A percentile compares a stretch with the other conserved stretches of the same genome.
phyloP scores from a whole-genome alignment of 2,329 filamentous ascomycete species.

The Moelleriella libera region DNA sequence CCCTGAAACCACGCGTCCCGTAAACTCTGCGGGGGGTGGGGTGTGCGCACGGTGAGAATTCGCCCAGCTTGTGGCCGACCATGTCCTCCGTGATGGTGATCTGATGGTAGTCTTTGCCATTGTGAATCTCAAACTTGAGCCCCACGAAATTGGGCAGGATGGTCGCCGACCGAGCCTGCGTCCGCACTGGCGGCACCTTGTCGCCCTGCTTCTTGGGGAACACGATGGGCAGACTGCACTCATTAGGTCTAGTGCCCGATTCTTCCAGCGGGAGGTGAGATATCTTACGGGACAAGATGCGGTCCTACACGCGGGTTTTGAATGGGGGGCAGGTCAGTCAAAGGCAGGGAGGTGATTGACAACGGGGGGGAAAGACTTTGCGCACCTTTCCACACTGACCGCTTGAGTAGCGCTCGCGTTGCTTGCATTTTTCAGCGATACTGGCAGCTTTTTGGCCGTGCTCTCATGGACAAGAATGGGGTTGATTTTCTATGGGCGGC shows the following conservation, averaged over 20 bases:
- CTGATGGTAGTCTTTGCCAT: slow-evolving; percentile 77
- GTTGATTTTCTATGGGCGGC: too few species aligned
- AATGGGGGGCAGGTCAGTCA: slow-evolving; percentile 7
- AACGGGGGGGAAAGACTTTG: background rate
- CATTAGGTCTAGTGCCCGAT: slow-evolving; percentile 3
- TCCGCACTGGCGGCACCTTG: slow-evolving; percentile 60
- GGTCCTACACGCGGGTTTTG: slow-evolving; percentile 21
- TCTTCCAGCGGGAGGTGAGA: background rate
- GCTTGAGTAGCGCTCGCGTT: slow-evolving; percentile 52
- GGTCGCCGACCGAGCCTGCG: slow-evolving; percentile 75
- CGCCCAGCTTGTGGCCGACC: slow-evolving; percentile 89
- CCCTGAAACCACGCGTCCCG: background rate
- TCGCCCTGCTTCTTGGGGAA: slow-evolving; percentile 44
- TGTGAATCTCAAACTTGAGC: slow-evolving; percentile 78
- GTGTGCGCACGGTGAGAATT: slow-evolving; percentile 65
- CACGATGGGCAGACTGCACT: slow-evolving; percentile 46
- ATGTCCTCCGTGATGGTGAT: slow-evolving; percentile 84
- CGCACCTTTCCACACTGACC: slow-evolving; percentile 81
- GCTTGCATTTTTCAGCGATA: slow-evolving; percentile 41
- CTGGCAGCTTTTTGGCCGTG: background rate
- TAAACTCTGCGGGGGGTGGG: too few species aligned
- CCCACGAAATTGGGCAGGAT: slow-evolving; percentile 89
- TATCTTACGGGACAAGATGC: slow-evolving; percentile 37
- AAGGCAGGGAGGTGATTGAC: background rate
- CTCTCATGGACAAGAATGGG: too few species aligned